These are phyloP conservation scores for Hypoxylon sp. DNA, from an alignment of 2,329 filamentous ascomycete genomes.

Conservation along the genomic window DNA sequence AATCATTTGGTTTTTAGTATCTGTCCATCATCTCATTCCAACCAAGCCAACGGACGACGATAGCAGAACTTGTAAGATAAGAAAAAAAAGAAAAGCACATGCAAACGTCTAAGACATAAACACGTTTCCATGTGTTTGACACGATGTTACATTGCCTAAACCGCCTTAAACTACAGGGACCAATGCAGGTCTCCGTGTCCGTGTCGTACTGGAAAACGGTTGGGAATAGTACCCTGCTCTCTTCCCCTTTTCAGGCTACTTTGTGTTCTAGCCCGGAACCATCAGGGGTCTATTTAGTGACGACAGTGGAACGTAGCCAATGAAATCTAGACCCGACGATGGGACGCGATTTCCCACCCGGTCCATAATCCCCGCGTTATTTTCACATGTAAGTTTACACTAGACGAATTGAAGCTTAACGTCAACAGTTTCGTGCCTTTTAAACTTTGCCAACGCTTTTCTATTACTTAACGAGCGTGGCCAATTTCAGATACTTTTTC, in stretches of 20 bases:
- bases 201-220: constrained; percentile 12
- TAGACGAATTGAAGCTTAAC: constrained; percentile 15
- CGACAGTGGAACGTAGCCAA: constrained; percentile 15
- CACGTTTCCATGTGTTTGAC: constrained; percentile 29
- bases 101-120: constrained; percentile 14
- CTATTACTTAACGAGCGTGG: constrained; percentile 7
- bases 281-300: background rate
- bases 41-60: constrained; percentile 11
- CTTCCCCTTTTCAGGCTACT: background rate
- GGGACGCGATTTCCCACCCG: background rate
- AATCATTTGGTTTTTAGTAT: too few species aligned
- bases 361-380: constrained; percentile 20
- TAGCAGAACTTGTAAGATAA: too few species aligned
- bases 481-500: constrained; percentile 3
- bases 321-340: constrained; percentile 1
- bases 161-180: too few species aligned
- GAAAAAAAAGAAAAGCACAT: background rate
- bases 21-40: too few species aligned
- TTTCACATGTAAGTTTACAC: constrained; percentile 36
- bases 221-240: constrained; percentile 7
- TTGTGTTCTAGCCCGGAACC: constrained; percentile 5
- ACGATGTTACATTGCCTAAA: too few species aligned
- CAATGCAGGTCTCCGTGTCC: constrained; percentile 1
- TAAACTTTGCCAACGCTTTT: constrained; percentile 11
- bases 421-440: constrained; percentile 26